Conservation (phyloP, 2,329 filamentous ascomycete genomes). For the Hypoxylon rubiginosum region DNA sequence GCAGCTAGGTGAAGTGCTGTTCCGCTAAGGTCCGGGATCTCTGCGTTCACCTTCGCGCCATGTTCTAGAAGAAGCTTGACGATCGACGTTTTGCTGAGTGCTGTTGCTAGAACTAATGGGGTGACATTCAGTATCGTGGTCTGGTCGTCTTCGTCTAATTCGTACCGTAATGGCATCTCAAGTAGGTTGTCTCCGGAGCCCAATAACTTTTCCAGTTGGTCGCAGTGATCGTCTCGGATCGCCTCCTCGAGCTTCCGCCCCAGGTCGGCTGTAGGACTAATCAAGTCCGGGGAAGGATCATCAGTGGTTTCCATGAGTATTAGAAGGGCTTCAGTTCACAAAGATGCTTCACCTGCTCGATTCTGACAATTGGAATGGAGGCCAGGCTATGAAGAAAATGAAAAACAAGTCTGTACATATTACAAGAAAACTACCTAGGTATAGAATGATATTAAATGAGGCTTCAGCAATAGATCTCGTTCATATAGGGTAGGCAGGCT, state of each 20-base stretch:
- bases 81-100: neutral
- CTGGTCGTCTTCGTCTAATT: neutral
- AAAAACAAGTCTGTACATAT: too few relatives aligned
- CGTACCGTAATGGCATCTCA: neutral
- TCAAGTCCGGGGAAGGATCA: neutral
- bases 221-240: neutral
- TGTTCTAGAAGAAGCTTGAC: slow-evolving; percentile 15
- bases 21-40: neutral
- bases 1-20: slow-evolving; percentile 10
- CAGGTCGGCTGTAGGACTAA: too few relatives aligned
- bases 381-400: too few relatives aligned
- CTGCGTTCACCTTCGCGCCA: neutral
- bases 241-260: too few relatives aligned
- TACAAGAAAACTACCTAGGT: too few relatives aligned
- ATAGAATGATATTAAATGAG: too few relatives aligned
- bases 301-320: neutral
- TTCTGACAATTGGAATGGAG: neutral
- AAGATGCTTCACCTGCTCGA: neutral
- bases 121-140: neutral
- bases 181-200: neutral
- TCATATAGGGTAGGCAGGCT: too few relatives aligned
- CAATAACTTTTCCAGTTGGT: neutral
- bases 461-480: too few relatives aligned
- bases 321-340: neutral
- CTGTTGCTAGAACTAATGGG: slow-evolving; percentile 8